Base-by-base conservation (phyloP, 2,329 filamentous ascomycete species). In the Fusarium pseudograminearum region DNA sequence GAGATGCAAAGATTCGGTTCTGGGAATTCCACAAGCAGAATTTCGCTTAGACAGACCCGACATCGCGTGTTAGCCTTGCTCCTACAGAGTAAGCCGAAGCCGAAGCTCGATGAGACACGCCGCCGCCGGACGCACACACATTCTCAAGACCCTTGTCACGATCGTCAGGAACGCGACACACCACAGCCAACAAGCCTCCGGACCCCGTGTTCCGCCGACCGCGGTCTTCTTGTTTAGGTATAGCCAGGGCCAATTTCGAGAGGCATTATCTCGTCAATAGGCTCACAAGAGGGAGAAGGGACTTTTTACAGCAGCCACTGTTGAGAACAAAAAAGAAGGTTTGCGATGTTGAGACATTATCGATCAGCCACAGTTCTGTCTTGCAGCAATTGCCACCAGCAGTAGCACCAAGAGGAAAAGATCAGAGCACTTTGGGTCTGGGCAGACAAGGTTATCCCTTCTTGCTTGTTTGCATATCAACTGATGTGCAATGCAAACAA, bases 101-200 rank as follows among this genome's bases (percentile, higher is more conserved):
- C 20, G 28, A 51, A 28, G 24, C 20, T 52, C 31, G 47, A 61
- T 67, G 56, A 60, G 54, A 45, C 38, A 51, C 50, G 52, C 67
- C 26, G 26, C 26, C 26, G 26, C 9, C 28, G 2, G 28, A 51
- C 26, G 16, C 50, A 45, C 46, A 36, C 22, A 40, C 12, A 33
- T 14, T 10, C 34, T n/a, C 57, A 44, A 24, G 34, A 71, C 65
- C 73, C 69, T 62, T 65, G 73, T 67, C 61, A 28, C 56, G 73
- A 75, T 75, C 73, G 67, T 72, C 73, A 74, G 73, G 73, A 74
- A 74, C 73, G 65, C 56, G 60, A 54, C 69, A 57, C 67, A 72
- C 71, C 71, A 72, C 63, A 56, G 18, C 55, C 51, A 45, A 30
- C 24, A 20, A 46, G 42, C 26, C 54, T 56, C 28, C 56, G 41